Evolutionary conservation across 768 basidiomycete genomes (phyloP).

Genomic region (Imleria badia): DNA sequence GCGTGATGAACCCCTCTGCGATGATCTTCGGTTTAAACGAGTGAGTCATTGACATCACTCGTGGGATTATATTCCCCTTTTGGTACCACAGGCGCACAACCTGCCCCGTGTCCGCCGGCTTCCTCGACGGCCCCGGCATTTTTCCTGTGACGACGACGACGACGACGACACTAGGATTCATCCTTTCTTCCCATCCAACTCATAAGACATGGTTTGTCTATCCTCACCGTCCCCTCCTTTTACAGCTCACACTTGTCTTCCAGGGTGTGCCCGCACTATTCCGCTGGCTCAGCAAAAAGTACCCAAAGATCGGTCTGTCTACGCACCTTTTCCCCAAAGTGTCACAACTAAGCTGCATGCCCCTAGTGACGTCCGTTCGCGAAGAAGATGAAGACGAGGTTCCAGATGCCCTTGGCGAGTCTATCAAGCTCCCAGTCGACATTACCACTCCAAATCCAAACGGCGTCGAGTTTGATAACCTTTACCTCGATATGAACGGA

Average conservation of each 20-base stretch:
- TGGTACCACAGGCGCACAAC: constrained; percentile 1
- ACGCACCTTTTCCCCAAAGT: neutral
- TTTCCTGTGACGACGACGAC: constrained; percentile 1
- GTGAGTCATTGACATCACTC: constrained; percentile 17
- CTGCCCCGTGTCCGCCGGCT: neutral
- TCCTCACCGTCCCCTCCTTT: neutral
- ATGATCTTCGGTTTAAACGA: neutral
- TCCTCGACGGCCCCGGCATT: neutral
- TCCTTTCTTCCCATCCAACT: neutral
- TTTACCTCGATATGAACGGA: constrained; percentile 99
- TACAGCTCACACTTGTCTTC: constrained; percentile 5
- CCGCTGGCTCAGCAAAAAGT: constrained; percentile 98
- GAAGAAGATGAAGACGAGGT: constrained; percentile 83
- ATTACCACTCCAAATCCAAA: constrained; percentile 89
- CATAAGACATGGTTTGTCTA: constrained; percentile 21
- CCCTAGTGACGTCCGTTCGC: constrained; percentile 67
- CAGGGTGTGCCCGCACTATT: constrained; percentile 98
- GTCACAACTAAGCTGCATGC: neutral
- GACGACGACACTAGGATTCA: neutral
- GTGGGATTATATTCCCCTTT: constrained; percentile 20
- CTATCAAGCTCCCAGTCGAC: constrained; percentile 73
- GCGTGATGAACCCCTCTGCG: neutral
- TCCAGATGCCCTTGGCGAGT: constrained; percentile 63
- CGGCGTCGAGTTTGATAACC: constrained; percentile 89
- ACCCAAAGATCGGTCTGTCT: constrained; percentile 88